Percentiles rank a stretch among this genome's conserved stretches.
These are phyloP conservation scores for Hippophae rhamnoides DNA, from an alignment of 306 rosid species.

Conservation along the genomic window DNA sequence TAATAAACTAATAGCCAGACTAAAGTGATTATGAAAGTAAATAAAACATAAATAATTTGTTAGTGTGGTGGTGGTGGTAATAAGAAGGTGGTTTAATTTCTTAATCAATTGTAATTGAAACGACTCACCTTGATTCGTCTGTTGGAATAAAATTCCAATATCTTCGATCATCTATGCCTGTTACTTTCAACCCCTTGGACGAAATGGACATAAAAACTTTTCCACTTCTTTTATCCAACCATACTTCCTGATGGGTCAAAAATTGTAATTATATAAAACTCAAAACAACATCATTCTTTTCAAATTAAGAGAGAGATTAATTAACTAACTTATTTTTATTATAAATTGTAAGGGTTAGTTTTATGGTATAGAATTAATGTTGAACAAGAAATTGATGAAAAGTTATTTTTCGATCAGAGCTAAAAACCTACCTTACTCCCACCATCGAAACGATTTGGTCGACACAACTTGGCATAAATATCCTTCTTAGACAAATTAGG, in stretches of 20 bases:
- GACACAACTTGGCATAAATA: conserved; percentile 47
- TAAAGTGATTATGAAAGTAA: too few relatives aligned
- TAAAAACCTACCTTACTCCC: conserved; percentile 40
- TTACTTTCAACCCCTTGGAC: conserved; percentile 59
- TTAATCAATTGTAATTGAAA: background rate
- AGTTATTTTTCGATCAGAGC: background rate
- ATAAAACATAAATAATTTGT: too few relatives aligned
- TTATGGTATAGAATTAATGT: background rate
- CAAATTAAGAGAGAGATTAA: too few relatives aligned
- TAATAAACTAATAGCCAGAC: too few relatives aligned
- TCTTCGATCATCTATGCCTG: conserved; percentile 87
- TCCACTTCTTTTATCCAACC: conserved; percentile 57
- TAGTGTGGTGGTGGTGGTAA: too few relatives aligned
- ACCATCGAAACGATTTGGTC: conserved; percentile 44
- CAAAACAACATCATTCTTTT: too few relatives aligned
- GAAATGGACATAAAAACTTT: conserved; percentile 54
- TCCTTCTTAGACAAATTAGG: conserved; percentile 33
- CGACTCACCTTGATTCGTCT: conserved; percentile 70
- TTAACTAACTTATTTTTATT: too few relatives aligned
- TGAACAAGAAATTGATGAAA: background rate
- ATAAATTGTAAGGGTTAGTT: too few relatives aligned
- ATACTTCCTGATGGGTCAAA: conserved; percentile 35
- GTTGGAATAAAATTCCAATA: conserved; percentile 69
- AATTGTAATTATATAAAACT: too few relatives aligned
- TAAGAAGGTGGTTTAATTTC: too few relatives aligned